These are phyloP conservation scores for Talaromyces albobiverticillius DNA, from an alignment of 2,329 filamentous ascomycete genomes.

Conservation along the genomic window DNA sequence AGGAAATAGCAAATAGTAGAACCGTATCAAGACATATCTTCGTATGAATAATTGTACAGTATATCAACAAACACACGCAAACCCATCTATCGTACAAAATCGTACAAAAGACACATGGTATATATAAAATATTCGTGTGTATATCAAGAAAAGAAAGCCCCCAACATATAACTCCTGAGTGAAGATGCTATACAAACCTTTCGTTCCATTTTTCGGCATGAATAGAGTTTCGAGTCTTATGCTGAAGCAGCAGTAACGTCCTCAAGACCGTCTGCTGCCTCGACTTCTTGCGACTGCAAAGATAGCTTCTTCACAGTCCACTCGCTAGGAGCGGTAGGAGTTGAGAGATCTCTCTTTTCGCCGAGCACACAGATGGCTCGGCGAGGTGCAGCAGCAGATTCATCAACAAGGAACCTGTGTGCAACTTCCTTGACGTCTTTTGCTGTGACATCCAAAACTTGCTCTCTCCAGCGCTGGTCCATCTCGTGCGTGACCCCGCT, in stretches of 20 bases:
- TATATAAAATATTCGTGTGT: constrained; percentile 7
- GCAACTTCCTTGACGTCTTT: constrained; percentile 78
- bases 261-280: constrained; percentile 2
- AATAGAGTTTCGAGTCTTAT: constrained; percentile 1
- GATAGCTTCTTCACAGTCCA: constrained; percentile 77
- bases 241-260: neutral
- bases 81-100: constrained; percentile 22
- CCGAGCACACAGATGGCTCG: constrained; percentile 72
- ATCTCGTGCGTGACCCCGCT: constrained; percentile 83
- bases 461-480: constrained; percentile 78
- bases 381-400: constrained; percentile 41
- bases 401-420: constrained; percentile 73
- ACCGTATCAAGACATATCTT: constrained; percentile 8
- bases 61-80: neutral
- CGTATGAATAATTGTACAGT: constrained; percentile 1
- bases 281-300: constrained; percentile 51
- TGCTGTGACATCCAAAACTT: constrained; percentile 79
- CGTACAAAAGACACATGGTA: constrained; percentile 22
- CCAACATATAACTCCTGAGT: constrained; percentile 9
- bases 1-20: constrained; percentile 6
- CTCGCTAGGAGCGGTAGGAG: constrained; percentile 51
- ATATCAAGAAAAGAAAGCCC: constrained; percentile 21
- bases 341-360: constrained; percentile 67
- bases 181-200: constrained; percentile 11
- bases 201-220: neutral